phyloP scores from a whole-genome alignment of 805 yeast species.

The Wickerhamomyces rabaulensis region DNA sequence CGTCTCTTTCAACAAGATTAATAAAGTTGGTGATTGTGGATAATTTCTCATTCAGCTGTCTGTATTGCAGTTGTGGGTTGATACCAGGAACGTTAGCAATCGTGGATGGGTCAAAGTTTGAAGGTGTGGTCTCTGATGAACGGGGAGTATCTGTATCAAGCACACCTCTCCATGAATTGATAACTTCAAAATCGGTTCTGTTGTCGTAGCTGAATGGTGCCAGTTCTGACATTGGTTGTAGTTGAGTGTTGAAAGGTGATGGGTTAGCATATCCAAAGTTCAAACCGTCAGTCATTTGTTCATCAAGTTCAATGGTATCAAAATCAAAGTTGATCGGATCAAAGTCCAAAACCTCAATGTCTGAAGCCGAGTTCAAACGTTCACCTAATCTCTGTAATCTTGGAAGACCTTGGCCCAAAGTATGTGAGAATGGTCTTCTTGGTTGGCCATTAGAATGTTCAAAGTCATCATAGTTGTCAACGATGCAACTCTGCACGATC shows the following conservation, averaged over 20 bases:
- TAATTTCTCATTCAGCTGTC: slow-evolving; percentile 2
- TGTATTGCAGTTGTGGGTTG: not conserved
- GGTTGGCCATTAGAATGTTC: slow-evolving; percentile 15
- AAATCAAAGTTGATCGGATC: slow-evolving; percentile 5
- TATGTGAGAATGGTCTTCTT: slow-evolving; percentile 22
- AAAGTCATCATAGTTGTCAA: slow-evolving; percentile 31
- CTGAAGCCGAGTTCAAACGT: slow-evolving; percentile 9
- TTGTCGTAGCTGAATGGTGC: slow-evolving; percentile 1
- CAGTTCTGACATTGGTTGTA: slow-evolving; percentile 23
- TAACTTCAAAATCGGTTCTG: not conserved
- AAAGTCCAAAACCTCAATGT: slow-evolving; percentile 4
- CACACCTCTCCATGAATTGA: not conserved
- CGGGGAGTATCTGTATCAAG: slow-evolving; percentile 1
- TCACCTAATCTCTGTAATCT: slow-evolving; percentile 19
- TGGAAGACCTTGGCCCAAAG: slow-evolving; percentile 22
- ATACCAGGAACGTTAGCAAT: not conserved
- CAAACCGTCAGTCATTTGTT: not conserved
- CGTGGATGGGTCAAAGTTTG: not conserved
- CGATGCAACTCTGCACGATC: slow-evolving; percentile 54
- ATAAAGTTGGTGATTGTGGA: slow-evolving; percentile 9
- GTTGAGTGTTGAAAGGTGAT: not conserved
- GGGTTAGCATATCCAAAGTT: not conserved
- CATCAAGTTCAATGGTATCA: slow-evolving; percentile 2
- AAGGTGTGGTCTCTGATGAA: not conserved
- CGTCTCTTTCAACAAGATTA: slow-evolving; percentile 7